phyloP scores from a whole-genome alignment of 495 filamentous ascomycete species.

The Aspergillus kassunensis region DNA sequence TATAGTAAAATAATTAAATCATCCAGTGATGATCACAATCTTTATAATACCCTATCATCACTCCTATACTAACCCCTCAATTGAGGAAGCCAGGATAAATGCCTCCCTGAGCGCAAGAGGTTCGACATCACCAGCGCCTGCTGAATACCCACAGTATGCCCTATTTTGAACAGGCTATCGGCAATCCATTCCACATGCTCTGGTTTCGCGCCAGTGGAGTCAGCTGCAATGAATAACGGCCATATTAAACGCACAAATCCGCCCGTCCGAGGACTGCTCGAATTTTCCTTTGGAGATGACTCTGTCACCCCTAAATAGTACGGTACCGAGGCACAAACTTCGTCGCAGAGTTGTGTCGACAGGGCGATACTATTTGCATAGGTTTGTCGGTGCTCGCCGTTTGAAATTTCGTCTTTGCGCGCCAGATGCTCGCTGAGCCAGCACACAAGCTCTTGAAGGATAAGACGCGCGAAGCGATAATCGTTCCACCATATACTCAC shows the following conservation, averaged over 20 bases:
- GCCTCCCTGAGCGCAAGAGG: background rate
- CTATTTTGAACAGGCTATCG: slow-evolving; percentile 4
- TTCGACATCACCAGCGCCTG: slow-evolving; percentile 8
- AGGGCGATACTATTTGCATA: background rate
- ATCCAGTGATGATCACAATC: too few species aligned
- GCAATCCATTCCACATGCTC: slow-evolving; percentile 4
- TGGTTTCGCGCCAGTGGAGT: background rate
- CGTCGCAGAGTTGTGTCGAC: slow-evolving; percentile 1
- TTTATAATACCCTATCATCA: too few species aligned
- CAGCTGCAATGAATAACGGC: slow-evolving; percentile 9
- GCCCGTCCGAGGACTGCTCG: background rate
- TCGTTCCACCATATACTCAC: slow-evolving; percentile 6
- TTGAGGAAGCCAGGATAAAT: slow-evolving; percentile 3
- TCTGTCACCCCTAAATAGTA: background rate
- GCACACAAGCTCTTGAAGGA: slow-evolving; percentile 2
- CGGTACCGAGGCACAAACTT: slow-evolving; percentile 6
- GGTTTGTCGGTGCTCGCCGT: background rate
- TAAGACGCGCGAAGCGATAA: slow-evolving; percentile 9
- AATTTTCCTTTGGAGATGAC: background rate
- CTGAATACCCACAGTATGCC: slow-evolving; percentile 1
- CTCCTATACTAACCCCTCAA: too few species aligned
- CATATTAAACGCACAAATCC: slow-evolving; percentile 5
- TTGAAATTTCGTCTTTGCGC: background rate
- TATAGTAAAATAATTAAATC: too few species aligned
- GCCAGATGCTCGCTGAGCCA: background rate